These are phyloP conservation scores for Tolypocladium pustulatum DNA, from an alignment of 2,329 filamentous ascomycete species.

Conservation along the genomic window DNA sequence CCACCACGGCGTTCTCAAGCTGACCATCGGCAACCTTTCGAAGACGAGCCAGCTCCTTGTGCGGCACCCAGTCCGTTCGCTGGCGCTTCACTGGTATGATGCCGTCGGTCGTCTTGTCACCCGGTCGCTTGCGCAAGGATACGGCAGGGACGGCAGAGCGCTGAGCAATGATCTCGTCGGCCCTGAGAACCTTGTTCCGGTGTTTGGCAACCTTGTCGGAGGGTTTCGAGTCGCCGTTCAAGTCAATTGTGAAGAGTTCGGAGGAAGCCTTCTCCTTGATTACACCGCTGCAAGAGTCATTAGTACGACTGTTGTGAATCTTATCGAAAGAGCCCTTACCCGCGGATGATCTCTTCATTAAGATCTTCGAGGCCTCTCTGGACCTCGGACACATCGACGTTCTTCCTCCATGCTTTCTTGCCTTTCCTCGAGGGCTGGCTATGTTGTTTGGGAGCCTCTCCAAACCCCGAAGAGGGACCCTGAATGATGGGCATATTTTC, in stretches of 20 bases:
- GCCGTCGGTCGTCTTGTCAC: slow-evolving; percentile 61
- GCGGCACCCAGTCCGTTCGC: slow-evolving; percentile 69
- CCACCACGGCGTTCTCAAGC: slow-evolving; percentile 40
- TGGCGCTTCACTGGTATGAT: slow-evolving; percentile 64
- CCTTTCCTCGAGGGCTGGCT: slow-evolving; percentile 91
- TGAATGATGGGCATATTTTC: slow-evolving; percentile 42
- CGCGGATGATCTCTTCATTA: slow-evolving; percentile 83
- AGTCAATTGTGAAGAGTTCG: slow-evolving; percentile 79
- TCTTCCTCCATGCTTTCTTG: slow-evolving; percentile 98
- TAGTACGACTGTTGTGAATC: slow-evolving; percentile 3
- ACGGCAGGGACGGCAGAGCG: slow-evolving; percentile 77
- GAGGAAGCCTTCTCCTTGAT: slow-evolving; percentile 72
- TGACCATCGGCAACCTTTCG: slow-evolving; percentile 69
- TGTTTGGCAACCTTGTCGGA: slow-evolving; percentile 54
- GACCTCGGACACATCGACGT: slow-evolving; percentile 86
- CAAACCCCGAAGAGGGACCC: slow-evolving; percentile 32
- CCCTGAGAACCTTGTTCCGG: slow-evolving; percentile 68
- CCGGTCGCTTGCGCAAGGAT: slow-evolving; percentile 64
- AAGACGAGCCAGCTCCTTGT: slow-evolving; percentile 73
- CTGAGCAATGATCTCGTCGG: slow-evolving; percentile 81
- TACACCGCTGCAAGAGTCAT: slow-evolving; percentile 53
- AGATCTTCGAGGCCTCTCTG: slow-evolving; percentile 72
- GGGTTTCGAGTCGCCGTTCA: slow-evolving; percentile 56
- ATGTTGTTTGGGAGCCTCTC: slow-evolving; percentile 63
- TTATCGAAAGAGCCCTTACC: slow-evolving; percentile 39